Conservation (phyloP, 2,329 filamentous ascomycete species). For the Aspergillus caelatus region DNA sequence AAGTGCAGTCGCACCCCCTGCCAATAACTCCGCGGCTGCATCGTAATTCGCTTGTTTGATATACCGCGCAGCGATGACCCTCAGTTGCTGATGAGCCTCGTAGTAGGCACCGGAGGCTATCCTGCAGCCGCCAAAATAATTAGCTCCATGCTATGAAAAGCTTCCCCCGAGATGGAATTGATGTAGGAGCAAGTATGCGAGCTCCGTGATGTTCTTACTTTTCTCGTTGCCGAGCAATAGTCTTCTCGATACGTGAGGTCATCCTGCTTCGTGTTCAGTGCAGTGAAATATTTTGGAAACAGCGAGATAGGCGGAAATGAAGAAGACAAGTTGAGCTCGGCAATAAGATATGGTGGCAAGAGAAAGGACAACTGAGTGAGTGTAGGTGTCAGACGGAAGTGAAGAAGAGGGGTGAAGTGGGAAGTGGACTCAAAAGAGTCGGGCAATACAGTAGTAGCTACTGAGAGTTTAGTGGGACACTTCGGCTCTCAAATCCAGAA, state of each 20-base stretch:
- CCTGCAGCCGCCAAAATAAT: constrained; percentile 47
- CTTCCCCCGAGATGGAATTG: background rate
- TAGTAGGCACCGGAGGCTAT: constrained; percentile 93
- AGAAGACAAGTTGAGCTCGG: background rate
- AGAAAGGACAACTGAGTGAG: background rate
- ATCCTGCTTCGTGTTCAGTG: constrained; percentile 25
- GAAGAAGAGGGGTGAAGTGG: background rate
- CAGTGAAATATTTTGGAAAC: background rate
- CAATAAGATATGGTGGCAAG: background rate
- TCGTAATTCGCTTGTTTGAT: constrained; percentile 83
- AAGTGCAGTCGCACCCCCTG: constrained; percentile 79
- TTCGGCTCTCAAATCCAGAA: constrained; percentile 7
- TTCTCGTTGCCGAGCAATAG: constrained; percentile 74
- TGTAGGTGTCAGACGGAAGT: background rate
- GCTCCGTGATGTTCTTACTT: constrained; percentile 55
- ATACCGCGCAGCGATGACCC: constrained; percentile 91
- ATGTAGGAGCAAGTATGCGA: background rate
- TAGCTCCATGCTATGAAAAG: background rate
- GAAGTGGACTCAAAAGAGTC: background rate
- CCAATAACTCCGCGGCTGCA: constrained; percentile 84
- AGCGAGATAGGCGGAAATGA: background rate
- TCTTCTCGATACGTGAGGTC: constrained; percentile 64
- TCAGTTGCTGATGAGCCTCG: constrained; percentile 97
- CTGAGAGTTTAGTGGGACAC: constrained; percentile 19
- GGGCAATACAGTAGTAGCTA: background rate